Evolutionary conservation across 345 rosid genomes (phyloP).

Genomic region (Brassica juncea): DNA sequence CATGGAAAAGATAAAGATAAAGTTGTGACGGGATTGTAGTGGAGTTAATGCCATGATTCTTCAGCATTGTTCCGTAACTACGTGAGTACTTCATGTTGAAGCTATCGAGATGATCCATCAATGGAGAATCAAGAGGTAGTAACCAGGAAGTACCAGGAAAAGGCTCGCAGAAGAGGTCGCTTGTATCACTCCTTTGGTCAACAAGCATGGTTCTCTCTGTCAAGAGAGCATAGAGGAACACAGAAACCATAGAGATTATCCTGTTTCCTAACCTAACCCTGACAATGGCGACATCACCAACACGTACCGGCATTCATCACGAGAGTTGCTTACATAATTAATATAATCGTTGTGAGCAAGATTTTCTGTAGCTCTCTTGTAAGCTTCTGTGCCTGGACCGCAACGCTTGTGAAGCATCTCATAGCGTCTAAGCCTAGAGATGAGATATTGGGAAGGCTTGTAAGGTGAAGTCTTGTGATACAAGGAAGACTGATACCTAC

Average conservation of each 20-base stretch:
- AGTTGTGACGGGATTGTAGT: constrained; percentile 18
- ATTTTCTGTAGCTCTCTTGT: constrained; percentile 43
- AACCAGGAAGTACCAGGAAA: constrained; percentile 62
- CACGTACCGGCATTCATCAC: constrained; percentile 51
- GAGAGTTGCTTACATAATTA: neutral
- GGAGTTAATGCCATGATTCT: constrained; percentile 18
- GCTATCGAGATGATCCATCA: constrained; percentile 41
- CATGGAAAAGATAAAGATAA: constrained; percentile 36
- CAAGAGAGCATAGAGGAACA: constrained; percentile 66
- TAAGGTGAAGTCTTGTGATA: constrained; percentile 38
- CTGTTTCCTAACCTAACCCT: constrained; percentile 65
- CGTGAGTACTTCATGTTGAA: constrained; percentile 26
- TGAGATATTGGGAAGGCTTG: constrained; percentile 50
- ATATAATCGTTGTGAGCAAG: constrained; percentile 21
- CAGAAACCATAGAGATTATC: constrained; percentile 55
- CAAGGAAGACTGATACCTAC: constrained; percentile 43
- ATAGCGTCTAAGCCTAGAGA: constrained; percentile 53
- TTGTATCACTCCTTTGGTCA: constrained; percentile 53
- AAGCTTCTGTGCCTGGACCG: constrained; percentile 57
- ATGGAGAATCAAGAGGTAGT: constrained; percentile 56
- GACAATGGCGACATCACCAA: constrained; percentile 49
- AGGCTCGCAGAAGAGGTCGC: constrained; percentile 67
- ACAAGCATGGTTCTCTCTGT: constrained; percentile 61
- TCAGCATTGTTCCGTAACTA: constrained; percentile 31
- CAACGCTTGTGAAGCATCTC: constrained; percentile 64